Percentiles rank a stretch among this genome's conserved stretches.
These are phyloP conservation scores for Pueraria montana DNA, from an alignment of 306 rosid species.

Conservation along the genomic window DNA sequence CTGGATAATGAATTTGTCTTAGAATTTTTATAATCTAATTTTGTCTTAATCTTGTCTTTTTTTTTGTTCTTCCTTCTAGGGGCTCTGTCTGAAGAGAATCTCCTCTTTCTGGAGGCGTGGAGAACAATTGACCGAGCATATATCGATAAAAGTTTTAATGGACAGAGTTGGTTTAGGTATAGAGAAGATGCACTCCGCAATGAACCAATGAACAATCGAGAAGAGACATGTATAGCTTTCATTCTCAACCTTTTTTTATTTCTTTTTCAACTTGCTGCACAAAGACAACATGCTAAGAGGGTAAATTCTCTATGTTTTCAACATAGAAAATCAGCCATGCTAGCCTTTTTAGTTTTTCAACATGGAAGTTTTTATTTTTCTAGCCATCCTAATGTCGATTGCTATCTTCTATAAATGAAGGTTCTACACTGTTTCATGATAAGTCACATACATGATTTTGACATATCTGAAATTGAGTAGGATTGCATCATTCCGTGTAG, in stretches of 20 bases:
- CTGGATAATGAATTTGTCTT: background rate
- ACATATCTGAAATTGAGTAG: constrained; percentile 31
- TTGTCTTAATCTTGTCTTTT: constrained; percentile 4
- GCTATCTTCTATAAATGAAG: constrained; percentile 5
- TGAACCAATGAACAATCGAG: constrained; percentile 91
- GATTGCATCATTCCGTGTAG: constrained; percentile 17
- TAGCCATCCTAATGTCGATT: constrained; percentile 10
- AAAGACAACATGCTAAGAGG: constrained; percentile 26
- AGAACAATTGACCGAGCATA: constrained; percentile 93
- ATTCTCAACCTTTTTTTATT: background rate
- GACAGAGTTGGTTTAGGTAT: constrained; percentile 97
- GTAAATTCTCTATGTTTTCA: background rate
- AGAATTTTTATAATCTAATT: constrained; percentile 18
- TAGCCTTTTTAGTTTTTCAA: background rate
- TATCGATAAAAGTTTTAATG: constrained; percentile 89
- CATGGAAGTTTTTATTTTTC: background rate
- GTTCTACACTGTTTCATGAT: constrained; percentile 12
- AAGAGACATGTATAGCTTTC: constrained; percentile 82
- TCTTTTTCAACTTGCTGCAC: constrained; percentile 12
- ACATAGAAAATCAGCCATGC: constrained; percentile 11
- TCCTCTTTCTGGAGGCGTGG: constrained; percentile 97
- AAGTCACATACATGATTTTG: constrained; percentile 25
- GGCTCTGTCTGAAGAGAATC: constrained; percentile 90
- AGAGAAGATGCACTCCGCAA: constrained; percentile 89
- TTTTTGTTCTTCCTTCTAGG: constrained; percentile 49